Evolutionary conservation across 495 filamentous ascomycete species (phyloP), one percentile per base, ranked within the genome.

Genomic region (Penicillium egyptiacum): DNA sequence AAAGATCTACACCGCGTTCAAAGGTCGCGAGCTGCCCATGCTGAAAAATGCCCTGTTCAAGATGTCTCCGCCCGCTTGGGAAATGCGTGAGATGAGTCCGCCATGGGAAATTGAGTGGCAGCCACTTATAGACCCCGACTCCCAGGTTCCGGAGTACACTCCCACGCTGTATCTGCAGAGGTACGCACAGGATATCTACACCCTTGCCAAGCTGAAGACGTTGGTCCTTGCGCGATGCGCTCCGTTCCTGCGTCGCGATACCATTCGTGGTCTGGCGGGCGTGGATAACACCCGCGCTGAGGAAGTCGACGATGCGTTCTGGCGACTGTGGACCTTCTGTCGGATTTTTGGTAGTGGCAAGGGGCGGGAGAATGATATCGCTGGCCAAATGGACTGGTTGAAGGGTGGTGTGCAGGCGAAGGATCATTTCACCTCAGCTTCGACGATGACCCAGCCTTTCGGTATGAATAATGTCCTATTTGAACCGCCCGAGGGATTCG

Each of bases 251-350:
- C 83, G 84, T 14, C 78, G 70, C 0, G 82, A 85, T 30, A 86
- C 84, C 0, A 75, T 83, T 6, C 67, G 69, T 9, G 84, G 83
- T 2, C 75, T 88, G 14, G 69, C 80, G 1, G 83, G 80, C 5
- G 59, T 74, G 9, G 77, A 85, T 52, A 71, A 75, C 35, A 55
- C 64, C 8, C 75, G 80, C 11, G 76, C 81, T 0, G 73, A 76
- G 44, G 78, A 81, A 52, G 76, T 87, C n/a, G 81, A 87, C 60
- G 78, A 85, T 65, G 85, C 86, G 1, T 81, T 88, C 51, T 88
- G 84, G 84, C 79, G 86, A 0, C 78, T 88, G 19, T 88, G 86
- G 86, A 86, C 81, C 4, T 88, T 88, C 70, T 88, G 85, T 65
- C 81, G 80, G 16, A 80, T 88, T 40, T 88, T 88, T 52, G 86